phyloP scores from a whole-genome alignment of 2,329 filamentous ascomycete genomes.

The Pseudogymnoascus sp. region DNA sequence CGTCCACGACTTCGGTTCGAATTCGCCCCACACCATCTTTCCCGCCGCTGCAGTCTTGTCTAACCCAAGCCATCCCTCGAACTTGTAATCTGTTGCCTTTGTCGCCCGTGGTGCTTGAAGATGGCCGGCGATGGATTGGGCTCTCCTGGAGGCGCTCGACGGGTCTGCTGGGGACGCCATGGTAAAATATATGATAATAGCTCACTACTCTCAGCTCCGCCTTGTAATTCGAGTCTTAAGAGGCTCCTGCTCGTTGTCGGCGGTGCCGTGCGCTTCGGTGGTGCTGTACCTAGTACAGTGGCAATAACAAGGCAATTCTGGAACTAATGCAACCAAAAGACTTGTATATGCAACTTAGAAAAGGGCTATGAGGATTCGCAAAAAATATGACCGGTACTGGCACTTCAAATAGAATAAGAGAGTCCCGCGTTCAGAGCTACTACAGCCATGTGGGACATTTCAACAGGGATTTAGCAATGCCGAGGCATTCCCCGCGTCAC shows the following conservation, averaged over 20 bases:
- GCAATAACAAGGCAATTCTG: neutral
- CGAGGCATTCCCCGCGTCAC: constrained; percentile 5
- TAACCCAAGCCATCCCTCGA: constrained; percentile 28
- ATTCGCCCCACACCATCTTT: constrained; percentile 28
- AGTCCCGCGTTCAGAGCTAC: neutral
- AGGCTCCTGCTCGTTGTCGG: neutral
- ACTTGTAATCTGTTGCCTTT: constrained; percentile 19
- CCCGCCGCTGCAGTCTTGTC: constrained; percentile 21
- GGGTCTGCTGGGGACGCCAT: neutral
- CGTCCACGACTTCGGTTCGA: constrained; percentile 38
- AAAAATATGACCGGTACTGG: neutral
- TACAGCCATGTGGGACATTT: neutral
- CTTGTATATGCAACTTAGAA: neutral
- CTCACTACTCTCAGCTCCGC: no score
- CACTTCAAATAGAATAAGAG: neutral
- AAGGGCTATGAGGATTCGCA: neutral
- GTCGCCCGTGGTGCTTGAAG: neutral
- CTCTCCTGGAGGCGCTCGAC: neutral
- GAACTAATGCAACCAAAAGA: neutral
- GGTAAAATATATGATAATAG: neutral
- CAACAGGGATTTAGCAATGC: constrained; percentile 2
- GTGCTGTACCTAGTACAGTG: neutral
- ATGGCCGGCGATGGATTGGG: neutral
- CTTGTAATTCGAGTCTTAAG: neutral
- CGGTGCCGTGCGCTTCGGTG: neutral